Conservation (phyloP, 768 basidiomycete genomes). For the Hericium rajendrae region DNA sequence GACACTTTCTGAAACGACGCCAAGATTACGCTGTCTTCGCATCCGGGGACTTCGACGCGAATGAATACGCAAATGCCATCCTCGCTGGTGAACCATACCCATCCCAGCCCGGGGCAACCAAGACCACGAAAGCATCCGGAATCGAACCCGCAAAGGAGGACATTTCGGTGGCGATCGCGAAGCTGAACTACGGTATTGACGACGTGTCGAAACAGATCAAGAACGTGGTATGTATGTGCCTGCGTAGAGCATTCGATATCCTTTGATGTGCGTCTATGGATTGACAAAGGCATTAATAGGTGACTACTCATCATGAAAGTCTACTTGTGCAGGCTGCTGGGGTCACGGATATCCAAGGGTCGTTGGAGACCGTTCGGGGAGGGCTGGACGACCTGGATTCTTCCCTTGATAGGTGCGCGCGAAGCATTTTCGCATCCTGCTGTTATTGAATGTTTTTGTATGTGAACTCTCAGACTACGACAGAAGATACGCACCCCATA, state of each 20-base stretch:
- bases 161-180: slow-evolving; percentile 81
- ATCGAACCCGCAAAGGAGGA: slow-evolving; percentile 71
- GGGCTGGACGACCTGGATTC: slow-evolving; percentile 67
- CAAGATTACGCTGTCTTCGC: slow-evolving; percentile 73
- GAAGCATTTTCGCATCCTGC: background rate
- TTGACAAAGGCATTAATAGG: slow-evolving; percentile 32
- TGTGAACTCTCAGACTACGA: slow-evolving; percentile 46
- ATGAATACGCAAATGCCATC: slow-evolving; percentile 86
- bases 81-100: slow-evolving; percentile 77
- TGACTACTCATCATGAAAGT: slow-evolving; percentile 74
- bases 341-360: slow-evolving; percentile 60
- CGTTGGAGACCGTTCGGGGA: slow-evolving; percentile 53
- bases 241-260: background rate
- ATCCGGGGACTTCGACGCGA: slow-evolving; percentile 67
- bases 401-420: slow-evolving; percentile 62
- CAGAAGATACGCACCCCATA: slow-evolving; percentile 83
- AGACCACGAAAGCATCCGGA: slow-evolving; percentile 25
- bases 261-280: background rate
- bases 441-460: slow-evolving; percentile 2
- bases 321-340: slow-evolving; percentile 76
- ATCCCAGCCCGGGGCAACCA: slow-evolving; percentile 23
- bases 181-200: slow-evolving; percentile 80
- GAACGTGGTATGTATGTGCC: slow-evolving; percentile 46
- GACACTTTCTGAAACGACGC: background rate
- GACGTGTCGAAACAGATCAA: slow-evolving; percentile 90